These are phyloP conservation scores for Golubevia sp. DNA, from an alignment of 1,284 basidiomycete genomes.

Conservation along the genomic window DNA sequence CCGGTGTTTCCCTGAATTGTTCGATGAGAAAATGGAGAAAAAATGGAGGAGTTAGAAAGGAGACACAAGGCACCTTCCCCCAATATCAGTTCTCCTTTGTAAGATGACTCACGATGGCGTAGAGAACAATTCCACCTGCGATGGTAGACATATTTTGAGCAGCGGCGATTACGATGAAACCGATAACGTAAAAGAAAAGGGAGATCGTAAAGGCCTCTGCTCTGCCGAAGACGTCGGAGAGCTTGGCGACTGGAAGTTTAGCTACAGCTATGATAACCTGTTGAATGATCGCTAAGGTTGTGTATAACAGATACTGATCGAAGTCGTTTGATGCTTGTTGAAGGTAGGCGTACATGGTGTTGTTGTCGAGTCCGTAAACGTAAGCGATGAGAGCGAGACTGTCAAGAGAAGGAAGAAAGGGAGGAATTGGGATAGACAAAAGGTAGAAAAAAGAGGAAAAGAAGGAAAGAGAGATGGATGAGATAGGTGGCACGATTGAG, in stretches of 20 bases:
- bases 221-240: constrained; percentile 57
- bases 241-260: constrained; percentile 57
- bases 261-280: constrained; percentile 50
- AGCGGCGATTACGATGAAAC: constrained; percentile 50
- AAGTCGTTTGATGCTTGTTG: constrained; percentile 22
- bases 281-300: constrained; percentile 35
- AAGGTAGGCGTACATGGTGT: constrained; percentile 39
- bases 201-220: constrained; percentile 40
- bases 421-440: background rate
- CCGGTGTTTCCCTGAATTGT: constrained; percentile 57
- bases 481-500: too few relatives aligned
- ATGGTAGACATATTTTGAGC: constrained; percentile 26
- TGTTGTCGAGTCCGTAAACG: constrained; percentile 43
- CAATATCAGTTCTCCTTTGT: too few relatives aligned
- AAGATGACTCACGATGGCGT: too few relatives aligned
- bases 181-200: constrained; percentile 47
- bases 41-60: too few relatives aligned
- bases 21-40: too few relatives aligned
- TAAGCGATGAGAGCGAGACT: constrained; percentile 41
- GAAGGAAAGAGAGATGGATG: background rate
- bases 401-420: background rate
- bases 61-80: too few relatives aligned
- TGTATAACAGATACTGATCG: constrained; percentile 23
- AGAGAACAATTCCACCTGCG: constrained; percentile 43
- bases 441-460: background rate